Evolutionary conservation across 257 asterid genomes (phyloP).

Genomic region (Rauvolfia tetraphylla): DNA sequence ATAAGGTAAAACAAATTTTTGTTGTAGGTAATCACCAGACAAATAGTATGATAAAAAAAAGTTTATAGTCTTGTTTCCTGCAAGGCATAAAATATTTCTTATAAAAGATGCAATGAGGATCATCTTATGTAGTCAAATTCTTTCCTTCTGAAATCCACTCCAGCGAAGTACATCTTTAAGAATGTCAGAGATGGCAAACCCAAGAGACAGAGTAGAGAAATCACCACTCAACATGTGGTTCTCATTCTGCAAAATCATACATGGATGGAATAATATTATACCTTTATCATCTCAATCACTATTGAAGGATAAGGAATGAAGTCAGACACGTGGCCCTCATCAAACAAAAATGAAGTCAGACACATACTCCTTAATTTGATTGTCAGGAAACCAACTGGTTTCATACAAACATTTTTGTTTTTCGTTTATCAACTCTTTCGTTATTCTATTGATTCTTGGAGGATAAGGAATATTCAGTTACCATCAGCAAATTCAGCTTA

Average conservation of each 20-base stretch:
- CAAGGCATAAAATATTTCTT: neutral
- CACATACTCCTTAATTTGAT: neutral
- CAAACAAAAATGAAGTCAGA: neutral
- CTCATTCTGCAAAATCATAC: too few species aligned
- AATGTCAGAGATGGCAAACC: too few species aligned
- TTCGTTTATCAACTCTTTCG: neutral
- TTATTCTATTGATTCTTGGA: too few species aligned
- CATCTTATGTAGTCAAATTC: neutral
- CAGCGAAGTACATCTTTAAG: too few species aligned
- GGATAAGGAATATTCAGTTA: too few species aligned
- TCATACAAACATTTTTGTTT: neutral
- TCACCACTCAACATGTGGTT: too few species aligned
- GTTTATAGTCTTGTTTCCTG: neutral
- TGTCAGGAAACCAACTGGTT: neutral
- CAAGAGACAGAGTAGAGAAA: too few species aligned
- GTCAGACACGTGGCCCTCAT: too few species aligned
- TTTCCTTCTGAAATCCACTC: neutral
- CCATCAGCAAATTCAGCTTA: too few species aligned
- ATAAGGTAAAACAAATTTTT: neutral
- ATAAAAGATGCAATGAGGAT: neutral
- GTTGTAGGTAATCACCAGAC: neutral
- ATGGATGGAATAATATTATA: neutral
- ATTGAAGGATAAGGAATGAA: too few species aligned
- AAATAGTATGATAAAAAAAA: neutral
- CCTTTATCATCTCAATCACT: neutral